A percentile compares a stretch with the other conserved stretches of the same genome.
Conservation (phyloP, 129 eudicot species). For the Pseudognaphalium luteoalbum region DNA sequence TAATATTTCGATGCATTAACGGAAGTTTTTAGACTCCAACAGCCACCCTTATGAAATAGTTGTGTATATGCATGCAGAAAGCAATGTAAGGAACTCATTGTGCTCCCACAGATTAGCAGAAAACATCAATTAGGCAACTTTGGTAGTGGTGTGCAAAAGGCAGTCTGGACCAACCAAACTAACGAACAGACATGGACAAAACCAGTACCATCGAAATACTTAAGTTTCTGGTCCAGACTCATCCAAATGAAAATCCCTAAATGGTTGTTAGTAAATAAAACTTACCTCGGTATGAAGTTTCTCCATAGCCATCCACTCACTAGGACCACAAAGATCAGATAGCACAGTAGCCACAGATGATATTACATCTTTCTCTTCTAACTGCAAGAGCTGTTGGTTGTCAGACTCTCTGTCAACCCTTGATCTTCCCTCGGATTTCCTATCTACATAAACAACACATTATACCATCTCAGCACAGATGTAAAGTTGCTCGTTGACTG, state of each 20-base stretch:
- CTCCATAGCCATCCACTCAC: slow-evolving; percentile 99
- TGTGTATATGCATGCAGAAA: not conserved
- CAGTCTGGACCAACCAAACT: not conserved
- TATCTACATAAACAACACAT: slow-evolving; percentile 48
- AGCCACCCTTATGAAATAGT: not conserved
- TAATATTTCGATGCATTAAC: not conserved
- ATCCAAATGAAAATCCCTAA: not conserved
- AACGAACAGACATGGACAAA: not conserved
- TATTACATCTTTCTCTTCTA: slow-evolving; percentile 91
- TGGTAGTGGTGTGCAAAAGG: not conserved
- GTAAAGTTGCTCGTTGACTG: not conserved
- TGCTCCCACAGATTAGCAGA: not conserved
- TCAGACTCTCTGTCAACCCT: slow-evolving; percentile 81
- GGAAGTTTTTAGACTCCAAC: not conserved
- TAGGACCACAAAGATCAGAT: slow-evolving; percentile 94
- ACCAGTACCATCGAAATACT: not conserved
- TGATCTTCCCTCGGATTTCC: slow-evolving; percentile 69
- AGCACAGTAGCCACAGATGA: slow-evolving; percentile 92
- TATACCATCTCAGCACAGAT: slow-evolving; percentile 8
- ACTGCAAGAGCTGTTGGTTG: slow-evolving; percentile 78
- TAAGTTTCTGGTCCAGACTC: not conserved
- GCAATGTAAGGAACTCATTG: not conserved
- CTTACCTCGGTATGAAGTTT: slow-evolving; percentile 88
- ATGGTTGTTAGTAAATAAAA: not conserved
- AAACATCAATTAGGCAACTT: not conserved